These are phyloP conservation scores for Paecilomyces sp. DNA, from an alignment of 2,329 filamentous ascomycete genomes.

Conservation along the genomic window DNA sequence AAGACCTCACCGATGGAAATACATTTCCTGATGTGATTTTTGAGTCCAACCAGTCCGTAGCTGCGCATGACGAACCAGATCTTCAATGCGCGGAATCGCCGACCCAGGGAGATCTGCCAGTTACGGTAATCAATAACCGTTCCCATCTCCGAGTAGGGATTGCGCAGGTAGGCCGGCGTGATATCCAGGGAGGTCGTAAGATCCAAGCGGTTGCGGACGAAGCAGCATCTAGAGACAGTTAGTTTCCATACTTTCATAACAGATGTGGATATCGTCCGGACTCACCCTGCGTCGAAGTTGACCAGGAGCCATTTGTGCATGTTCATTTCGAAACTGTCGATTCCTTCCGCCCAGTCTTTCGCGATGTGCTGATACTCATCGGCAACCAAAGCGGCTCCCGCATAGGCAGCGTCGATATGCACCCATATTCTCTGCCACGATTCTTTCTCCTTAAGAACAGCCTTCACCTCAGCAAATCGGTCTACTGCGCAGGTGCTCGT, in stretches of 20 bases:
- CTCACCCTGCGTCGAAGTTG: slow-evolving; percentile 68
- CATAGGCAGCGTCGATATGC: slow-evolving; percentile 90
- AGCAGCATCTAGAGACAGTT: slow-evolving; percentile 61
- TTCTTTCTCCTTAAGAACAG: slow-evolving; percentile 39
- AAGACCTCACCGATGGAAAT: slow-evolving; percentile 66
- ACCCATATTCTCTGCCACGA: slow-evolving; percentile 66
- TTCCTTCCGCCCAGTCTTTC: slow-evolving; percentile 49
- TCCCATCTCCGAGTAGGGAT: slow-evolving; percentile 70
- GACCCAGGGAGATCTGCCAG: slow-evolving; percentile 91
- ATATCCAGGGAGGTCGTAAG: slow-evolving; percentile 75
- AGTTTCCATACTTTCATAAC: slow-evolving; percentile 2
- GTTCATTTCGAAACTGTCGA: slow-evolving; percentile 91
- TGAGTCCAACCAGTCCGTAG: slow-evolving; percentile 72
- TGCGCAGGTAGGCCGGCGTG: slow-evolving; percentile 73
- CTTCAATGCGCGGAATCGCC: slow-evolving; percentile 82
- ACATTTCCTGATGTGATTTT: slow-evolving; percentile 63
- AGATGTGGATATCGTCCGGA: background rate
- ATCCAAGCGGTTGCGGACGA: slow-evolving; percentile 65
- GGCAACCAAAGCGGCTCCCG: slow-evolving; percentile 74
- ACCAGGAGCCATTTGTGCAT: slow-evolving; percentile 97
- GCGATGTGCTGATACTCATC: slow-evolving; percentile 71
- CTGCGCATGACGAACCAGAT: slow-evolving; percentile 89
- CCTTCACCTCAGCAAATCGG: slow-evolving; percentile 64
- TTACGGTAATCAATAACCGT: slow-evolving; percentile 92
- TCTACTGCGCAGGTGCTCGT: slow-evolving; percentile 86